A percentile compares a stretch with the other conserved stretches of the same genome.
Evolutionary conservation across 345 rosid species (phyloP).

Genomic region (Pugionium dolabratum): DNA sequence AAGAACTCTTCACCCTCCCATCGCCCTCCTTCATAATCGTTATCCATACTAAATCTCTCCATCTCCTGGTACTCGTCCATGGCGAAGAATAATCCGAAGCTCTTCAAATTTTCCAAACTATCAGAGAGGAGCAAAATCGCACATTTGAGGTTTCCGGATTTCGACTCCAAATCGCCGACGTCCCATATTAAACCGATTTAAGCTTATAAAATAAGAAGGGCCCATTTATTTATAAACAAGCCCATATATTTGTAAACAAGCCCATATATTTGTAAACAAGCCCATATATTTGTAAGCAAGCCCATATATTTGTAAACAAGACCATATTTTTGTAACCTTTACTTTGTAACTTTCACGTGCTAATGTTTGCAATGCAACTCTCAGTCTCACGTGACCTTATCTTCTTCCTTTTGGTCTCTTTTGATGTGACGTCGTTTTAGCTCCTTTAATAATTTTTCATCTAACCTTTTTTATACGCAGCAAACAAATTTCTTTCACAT

Average conservation of each 20-base stretch:
- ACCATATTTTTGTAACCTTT: no score
- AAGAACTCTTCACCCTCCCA: constrained; percentile 77
- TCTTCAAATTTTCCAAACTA: not conserved
- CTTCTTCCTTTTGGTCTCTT: constrained; percentile 10
- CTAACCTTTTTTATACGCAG: no score
- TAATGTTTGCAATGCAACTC: not conserved
- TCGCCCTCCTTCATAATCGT: constrained; percentile 78
- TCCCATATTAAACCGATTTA: not conserved
- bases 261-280: not conserved
- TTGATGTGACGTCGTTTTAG: not conserved
- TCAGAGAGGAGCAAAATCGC: constrained; percentile 13
- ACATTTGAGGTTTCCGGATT: not conserved
- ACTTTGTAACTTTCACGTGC: not conserved
- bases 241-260: constrained; percentile 13
- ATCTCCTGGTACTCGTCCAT: constrained; percentile 88
- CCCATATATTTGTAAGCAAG: no score
- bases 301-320: no score
- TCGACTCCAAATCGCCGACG: constrained; percentile 35
- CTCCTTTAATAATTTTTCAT: no score
- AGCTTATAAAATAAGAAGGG: not conserved
- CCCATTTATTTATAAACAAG: constrained; percentile 1
- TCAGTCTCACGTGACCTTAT: constrained; percentile 17
- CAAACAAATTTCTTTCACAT: no score
- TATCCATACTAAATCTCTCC: constrained; percentile 84
- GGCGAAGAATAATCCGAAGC: constrained; percentile 20